Evolutionary conservation across 441 rosid genomes (phyloP).

Genomic region (Gossypium davidsonii): DNA sequence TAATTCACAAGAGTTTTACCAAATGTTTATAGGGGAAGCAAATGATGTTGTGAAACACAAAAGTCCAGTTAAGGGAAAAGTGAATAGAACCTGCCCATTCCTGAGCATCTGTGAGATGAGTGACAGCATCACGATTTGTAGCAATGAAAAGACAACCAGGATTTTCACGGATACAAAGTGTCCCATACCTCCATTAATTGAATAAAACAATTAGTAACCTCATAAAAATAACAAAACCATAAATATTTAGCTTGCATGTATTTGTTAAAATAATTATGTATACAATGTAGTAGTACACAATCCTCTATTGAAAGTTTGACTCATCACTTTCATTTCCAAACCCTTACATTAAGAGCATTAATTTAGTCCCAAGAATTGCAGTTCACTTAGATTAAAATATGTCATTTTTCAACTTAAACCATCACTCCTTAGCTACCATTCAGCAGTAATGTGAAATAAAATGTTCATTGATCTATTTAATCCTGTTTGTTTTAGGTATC

Average conservation of each 20-base stretch:
- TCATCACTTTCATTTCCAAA: neutral
- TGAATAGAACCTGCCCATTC: conserved; percentile 68
- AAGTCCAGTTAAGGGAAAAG: neutral
- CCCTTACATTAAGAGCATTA: neutral
- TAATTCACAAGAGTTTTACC: neutral
- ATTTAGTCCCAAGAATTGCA: neutral
- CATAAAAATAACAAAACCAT: neutral
- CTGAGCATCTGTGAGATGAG: conserved; percentile 80
- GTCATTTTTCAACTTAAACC: neutral
- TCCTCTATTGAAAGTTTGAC: neutral
- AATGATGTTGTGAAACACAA: neutral
- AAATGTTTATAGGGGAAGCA: neutral
- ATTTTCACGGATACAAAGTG: conserved; percentile 68
- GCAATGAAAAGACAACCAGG: conserved; percentile 74
- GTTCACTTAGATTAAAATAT: neutral
- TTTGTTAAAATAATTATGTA: neutral
- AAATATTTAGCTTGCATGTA: neutral
- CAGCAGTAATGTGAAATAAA: neutral
- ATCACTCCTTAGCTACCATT: neutral
- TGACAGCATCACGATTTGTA: conserved; percentile 73
- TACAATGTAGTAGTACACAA: neutral
- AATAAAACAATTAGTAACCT: conserved; percentile 8
- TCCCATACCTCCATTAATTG: conserved; percentile 48
- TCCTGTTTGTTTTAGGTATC: neutral
- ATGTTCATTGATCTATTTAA: neutral